phyloP scores from a whole-genome alignment of 2,329 filamentous ascomycete species.

The Diaporthe sp. region DNA sequence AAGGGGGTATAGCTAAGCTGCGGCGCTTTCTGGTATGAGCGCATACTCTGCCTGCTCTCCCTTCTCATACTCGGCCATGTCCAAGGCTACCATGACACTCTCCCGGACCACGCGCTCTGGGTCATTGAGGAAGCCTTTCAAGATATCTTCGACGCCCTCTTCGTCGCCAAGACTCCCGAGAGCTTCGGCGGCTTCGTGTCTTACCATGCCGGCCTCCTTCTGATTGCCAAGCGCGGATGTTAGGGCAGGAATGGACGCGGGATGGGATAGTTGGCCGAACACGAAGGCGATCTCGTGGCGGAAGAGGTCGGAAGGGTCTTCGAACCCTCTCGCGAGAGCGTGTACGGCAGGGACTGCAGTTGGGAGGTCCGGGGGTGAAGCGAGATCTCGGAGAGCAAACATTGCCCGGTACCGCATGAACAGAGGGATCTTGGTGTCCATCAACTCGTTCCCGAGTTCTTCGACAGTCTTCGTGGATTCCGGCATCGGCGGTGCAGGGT shows the following conservation, averaged over 20 bases:
- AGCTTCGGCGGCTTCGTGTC: slow-evolving; percentile 97
- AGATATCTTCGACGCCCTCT: slow-evolving; percentile 87
- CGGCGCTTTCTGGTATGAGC: slow-evolving; percentile 78
- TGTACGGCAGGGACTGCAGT: slow-evolving; percentile 90
- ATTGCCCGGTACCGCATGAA: slow-evolving; percentile 97
- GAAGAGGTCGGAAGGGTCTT: slow-evolving; percentile 91
- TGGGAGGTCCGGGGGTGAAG: slow-evolving; percentile 90
- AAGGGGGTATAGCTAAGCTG: slow-evolving; percentile 48
- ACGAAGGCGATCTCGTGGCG: slow-evolving; percentile 98
- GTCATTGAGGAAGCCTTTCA: slow-evolving; percentile 89
- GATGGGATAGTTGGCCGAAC: slow-evolving; percentile 95
- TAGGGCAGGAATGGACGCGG: slow-evolving; percentile 94
- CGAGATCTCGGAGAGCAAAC: slow-evolving; percentile 96
- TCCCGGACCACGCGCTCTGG: slow-evolving; percentile 94
- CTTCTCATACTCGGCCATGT: slow-evolving; percentile 98
- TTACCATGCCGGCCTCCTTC: slow-evolving; percentile 93
- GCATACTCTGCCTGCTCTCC: slow-evolving; percentile 92
- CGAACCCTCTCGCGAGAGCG: slow-evolving; percentile 87
- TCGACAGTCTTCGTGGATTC: slow-evolving; percentile 77
- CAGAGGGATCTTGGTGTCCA: slow-evolving; percentile 83
- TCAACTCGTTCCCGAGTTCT: slow-evolving; percentile 80
- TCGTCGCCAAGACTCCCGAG: slow-evolving; percentile 94
- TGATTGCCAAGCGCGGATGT: slow-evolving; percentile 82
- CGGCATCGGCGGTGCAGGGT: slow-evolving; percentile 91
- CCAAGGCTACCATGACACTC: slow-evolving; percentile 93